Evolutionary conservation across 306 rosid genomes (phyloP).

Genomic region (Lathyrus tuberosus): DNA sequence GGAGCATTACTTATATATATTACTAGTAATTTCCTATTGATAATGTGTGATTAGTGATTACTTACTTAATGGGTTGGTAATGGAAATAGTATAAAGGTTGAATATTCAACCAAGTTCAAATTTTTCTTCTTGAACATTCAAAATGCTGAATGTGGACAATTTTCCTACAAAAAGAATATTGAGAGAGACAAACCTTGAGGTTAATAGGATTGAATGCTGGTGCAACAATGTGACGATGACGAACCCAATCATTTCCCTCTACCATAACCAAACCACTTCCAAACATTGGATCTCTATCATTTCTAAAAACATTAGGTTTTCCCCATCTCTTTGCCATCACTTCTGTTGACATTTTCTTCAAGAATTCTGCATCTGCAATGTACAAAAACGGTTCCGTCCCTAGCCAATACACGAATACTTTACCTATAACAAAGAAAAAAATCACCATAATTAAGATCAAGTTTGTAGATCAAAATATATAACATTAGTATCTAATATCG

Average conservation of each 20-base stretch:
- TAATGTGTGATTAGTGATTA: not conserved
- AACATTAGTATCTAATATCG: not conserved
- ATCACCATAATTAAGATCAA: not conserved
- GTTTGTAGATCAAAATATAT: not conserved
- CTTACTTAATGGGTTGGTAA: not conserved
- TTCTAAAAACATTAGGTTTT: constrained; percentile 73
- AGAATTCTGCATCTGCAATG: constrained; percentile 67
- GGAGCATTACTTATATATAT: not conserved
- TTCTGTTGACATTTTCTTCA: constrained; percentile 65
- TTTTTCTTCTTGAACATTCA: not conserved
- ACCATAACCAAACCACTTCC: constrained; percentile 79
- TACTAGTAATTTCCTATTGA: not conserved
- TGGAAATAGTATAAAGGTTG: not conserved
- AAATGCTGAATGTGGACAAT: not conserved
- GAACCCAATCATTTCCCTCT: constrained; percentile 82
- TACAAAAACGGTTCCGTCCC: constrained; percentile 89
- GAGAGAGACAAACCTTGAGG: constrained; percentile 56
- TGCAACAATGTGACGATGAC: constrained; percentile 71
- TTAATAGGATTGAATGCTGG: constrained; percentile 76
- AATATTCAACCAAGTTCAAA: constrained; percentile 4
- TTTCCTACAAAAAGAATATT: not conserved
- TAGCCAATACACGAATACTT: constrained; percentile 73
- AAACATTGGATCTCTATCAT: constrained; percentile 82
- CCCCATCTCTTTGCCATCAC: constrained; percentile 83
- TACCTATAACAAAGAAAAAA: constrained; percentile 48